Evolutionary conservation across 805 yeast genomes (phyloP).

Genomic region (Monosporozyma unispora): DNA sequence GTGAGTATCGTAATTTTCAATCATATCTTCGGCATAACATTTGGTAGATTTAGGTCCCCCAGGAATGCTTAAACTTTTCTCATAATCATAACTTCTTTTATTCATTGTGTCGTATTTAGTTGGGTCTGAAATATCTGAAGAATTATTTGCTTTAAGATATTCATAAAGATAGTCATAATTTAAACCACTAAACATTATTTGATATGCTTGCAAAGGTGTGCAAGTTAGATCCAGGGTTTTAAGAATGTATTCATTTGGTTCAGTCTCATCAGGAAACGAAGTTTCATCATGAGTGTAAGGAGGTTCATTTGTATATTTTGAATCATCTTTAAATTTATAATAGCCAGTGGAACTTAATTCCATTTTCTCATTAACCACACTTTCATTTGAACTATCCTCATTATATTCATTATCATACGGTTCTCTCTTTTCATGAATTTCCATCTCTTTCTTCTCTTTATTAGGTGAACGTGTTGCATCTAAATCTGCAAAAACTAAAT

Average conservation of each 20-base stretch:
- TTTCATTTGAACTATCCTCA: not conserved
- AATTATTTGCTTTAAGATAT: constrained; percentile 34
- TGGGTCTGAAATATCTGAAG: constrained; percentile 31
- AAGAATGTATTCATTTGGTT: constrained; percentile 44
- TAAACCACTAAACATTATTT: constrained; percentile 60
- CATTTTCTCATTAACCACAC: not conserved
- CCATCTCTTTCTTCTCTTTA: constrained; percentile 20
- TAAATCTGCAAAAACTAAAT: constrained; percentile 10
- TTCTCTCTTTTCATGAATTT: constrained; percentile 17
- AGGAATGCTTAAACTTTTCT: constrained; percentile 66
- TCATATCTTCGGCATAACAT: constrained; percentile 63
- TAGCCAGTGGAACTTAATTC: not conserved
- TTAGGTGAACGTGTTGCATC: constrained; percentile 7
- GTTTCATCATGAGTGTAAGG: constrained; percentile 61
- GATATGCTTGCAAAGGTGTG: constrained; percentile 71
- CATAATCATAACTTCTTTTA: constrained; percentile 51
- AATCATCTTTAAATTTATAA: constrained; percentile 30
- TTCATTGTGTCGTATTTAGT: constrained; percentile 29
- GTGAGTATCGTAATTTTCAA: constrained; percentile 39
- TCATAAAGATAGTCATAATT: constrained; percentile 34
- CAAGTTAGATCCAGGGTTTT: constrained; percentile 33
- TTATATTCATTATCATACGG: constrained; percentile 20
- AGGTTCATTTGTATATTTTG: constrained; percentile 46
- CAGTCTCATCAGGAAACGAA: constrained; percentile 35
- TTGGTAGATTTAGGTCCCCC: constrained; percentile 91